Conservation (phyloP, 768 basidiomycete genomes). For the Tephrocybe sp. region DNA sequence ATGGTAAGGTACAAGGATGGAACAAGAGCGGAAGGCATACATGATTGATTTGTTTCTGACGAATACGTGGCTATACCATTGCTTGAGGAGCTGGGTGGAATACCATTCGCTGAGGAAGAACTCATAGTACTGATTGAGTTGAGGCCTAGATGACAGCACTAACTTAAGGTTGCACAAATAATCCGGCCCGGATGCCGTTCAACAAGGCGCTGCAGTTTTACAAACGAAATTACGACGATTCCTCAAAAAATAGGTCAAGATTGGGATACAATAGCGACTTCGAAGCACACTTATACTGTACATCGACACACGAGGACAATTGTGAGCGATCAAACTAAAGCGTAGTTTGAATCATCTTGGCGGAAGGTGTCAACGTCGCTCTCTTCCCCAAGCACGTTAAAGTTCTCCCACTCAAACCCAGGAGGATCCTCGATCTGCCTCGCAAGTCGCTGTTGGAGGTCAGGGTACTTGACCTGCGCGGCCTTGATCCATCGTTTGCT, state of each 20-base stretch:
- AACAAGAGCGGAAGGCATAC: slow-evolving; percentile 24
- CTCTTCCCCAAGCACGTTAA: slow-evolving; percentile 53
- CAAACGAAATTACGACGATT: too few species aligned
- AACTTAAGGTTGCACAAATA: neutral
- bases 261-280: neutral
- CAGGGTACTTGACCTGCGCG: slow-evolving; percentile 41
- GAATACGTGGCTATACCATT: slow-evolving; percentile 1
- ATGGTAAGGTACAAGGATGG: neutral
- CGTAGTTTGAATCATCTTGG: slow-evolving; percentile 28
- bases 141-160: neutral
- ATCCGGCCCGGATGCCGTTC: neutral
- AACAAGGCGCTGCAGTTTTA: neutral
- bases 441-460: slow-evolving; percentile 40
- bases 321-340: slow-evolving; percentile 21
- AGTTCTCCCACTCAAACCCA: slow-evolving; percentile 49
- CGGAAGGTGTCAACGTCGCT: slow-evolving; percentile 35
- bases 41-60: slow-evolving; percentile 23
- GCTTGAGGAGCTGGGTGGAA: neutral
- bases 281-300: neutral
- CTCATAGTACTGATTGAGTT: neutral
- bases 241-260: neutral
- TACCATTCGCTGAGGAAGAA: slow-evolving; percentile 1
- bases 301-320: too few species aligned
- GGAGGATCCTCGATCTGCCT: slow-evolving; percentile 44
- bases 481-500: slow-evolving; percentile 59